Base-by-base conservation (phyloP, 306 rosid genomes). In the Amphicarpaea edgeworthii region DNA sequence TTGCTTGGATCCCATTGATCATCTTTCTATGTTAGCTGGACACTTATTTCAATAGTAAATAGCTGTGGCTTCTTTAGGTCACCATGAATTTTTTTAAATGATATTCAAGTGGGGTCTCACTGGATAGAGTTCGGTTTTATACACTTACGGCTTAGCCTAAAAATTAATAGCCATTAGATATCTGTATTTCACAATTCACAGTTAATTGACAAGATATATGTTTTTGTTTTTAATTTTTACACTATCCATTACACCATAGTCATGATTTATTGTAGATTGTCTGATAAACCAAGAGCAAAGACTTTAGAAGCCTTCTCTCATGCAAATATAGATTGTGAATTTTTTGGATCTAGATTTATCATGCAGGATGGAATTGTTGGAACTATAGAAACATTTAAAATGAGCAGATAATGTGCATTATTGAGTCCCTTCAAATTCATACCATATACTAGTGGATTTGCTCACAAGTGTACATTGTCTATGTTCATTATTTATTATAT, bases 201-300 rank as follows among this genome's bases (percentile, higher is more conserved):
- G 1, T 16, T 17, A 19, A 40, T 40, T 64, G 50, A 40, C 49
- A 19, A 51, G 5, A 51, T 17, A 45, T 34, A 34, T 34, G 7
- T 16, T 49, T 30, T 30, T 30, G 37, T 30, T 16, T 47, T 47
- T 47, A 47, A 16, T 43, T 16, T 67, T 67, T 17, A 6, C 54
- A 42, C 41, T 67, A 16, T 37, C 49, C 46, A 38, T 30, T 63
- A 38, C 12, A 16, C n/a, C 49, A 40, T 15, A 20, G 12, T 65
- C 15, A 23, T 43, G 15, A 16, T 38, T 16, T 11, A 8, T 40
- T 43, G 61, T 17, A 23, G 49, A 45, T 75, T 75, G 50, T 75
- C 3, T 75, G 63, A 75, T 63, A 54, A 47, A 20, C 37, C 41
- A 75, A n/a, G n/a, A n/a, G n/a, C n/a, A n/a, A n/a, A 23, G 73